Base-by-base conservation (phyloP, 805 yeast species). In the Maudiozyma pseudohumilis region DNA sequence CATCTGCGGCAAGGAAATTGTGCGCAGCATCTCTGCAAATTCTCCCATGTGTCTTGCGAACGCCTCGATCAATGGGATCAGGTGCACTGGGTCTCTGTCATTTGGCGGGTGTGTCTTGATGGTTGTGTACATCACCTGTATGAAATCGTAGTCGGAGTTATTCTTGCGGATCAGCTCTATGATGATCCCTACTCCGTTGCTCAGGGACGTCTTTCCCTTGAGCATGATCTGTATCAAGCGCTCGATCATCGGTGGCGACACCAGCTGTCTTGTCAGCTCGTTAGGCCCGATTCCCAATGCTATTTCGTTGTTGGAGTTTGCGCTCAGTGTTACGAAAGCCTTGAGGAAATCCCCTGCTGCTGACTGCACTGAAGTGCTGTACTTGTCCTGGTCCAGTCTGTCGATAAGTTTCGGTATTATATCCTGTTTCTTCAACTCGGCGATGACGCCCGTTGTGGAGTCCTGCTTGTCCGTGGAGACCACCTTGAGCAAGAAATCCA, bases 281-380 rank as follows among this genome's bases (percentile, higher is more conserved):
- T 92, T 89, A 2, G 98, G 97, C 2, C 98, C 98, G 41, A 92
- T 84, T 8, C 94, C 84, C 5, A 94, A 81, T 32, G 86, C 84
- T 48, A 78, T 82, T 42, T 86, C 85, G 32, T 85, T 82, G 44
- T 84, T 86, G 5, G 83, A 86, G 53, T 88, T 89, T 5, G 96
- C 95, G 29, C 95, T 84, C 27, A 89, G 80, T 2, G 96, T 82
- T 25, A 92, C 83, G 50, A 92, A 77, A 0, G 97, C 96, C 56
- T 92, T 89, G 35, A 92, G 64, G 54, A 89, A 89, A 56, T 89
- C 98, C 13, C 95, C 94, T 0, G 94, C 92, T 0, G 96, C 94
- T 8, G 89, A 77, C 56, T 89, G 97, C 36, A 77, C 77, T 28
- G 84, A 74, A 5, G 86, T 73, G 6, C 79, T 65, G 25, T 72